These are phyloP conservation scores for Candida parachauliodes DNA, from an alignment of 805 yeast genomes.

Conservation along the genomic window DNA sequence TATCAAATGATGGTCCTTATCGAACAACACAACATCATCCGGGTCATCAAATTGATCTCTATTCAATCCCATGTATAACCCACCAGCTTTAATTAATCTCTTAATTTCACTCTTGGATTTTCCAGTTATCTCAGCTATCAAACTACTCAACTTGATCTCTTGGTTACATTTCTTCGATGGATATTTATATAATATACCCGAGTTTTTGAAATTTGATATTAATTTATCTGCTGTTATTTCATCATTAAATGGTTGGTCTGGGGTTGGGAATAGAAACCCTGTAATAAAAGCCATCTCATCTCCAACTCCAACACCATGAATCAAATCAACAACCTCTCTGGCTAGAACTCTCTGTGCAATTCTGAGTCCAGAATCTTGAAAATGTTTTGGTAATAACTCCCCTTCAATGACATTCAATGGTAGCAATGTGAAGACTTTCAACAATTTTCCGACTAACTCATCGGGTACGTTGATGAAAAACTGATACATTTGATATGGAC, in stretches of 20 bases:
- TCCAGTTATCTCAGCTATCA: constrained; percentile 47
- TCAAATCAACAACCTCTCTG: constrained; percentile 76
- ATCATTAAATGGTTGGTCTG: constrained; percentile 46
- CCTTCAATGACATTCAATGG: constrained; percentile 57
- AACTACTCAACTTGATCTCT: constrained; percentile 42
- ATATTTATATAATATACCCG: constrained; percentile 44
- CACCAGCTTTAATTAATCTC: constrained; percentile 63
- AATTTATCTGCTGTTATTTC: constrained; percentile 47
- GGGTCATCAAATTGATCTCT: constrained; percentile 48
- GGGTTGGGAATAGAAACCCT: constrained; percentile 60
- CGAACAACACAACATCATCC: constrained; percentile 48
- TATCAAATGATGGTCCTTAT: constrained; percentile 45
- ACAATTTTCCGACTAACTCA: constrained; percentile 62
- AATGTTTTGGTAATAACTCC: constrained; percentile 50
- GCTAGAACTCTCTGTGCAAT: constrained; percentile 78
- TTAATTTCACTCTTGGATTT: constrained; percentile 57
- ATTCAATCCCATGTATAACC: constrained; percentile 66
- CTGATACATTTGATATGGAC: constrained; percentile 81
- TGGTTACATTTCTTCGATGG: constrained; percentile 10
- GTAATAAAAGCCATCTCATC: constrained; percentile 64
- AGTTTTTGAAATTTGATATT: constrained; percentile 52
- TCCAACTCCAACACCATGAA: constrained; percentile 82
- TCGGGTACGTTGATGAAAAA: constrained; percentile 79
- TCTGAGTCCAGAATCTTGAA: constrained; percentile 56
- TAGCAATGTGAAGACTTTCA: constrained; percentile 75